Evolutionary conservation across 2,329 filamentous ascomycete species (phyloP), one percentile per base, ranked within the genome.

Genomic region (Simplicillium aogashimaense): DNA sequence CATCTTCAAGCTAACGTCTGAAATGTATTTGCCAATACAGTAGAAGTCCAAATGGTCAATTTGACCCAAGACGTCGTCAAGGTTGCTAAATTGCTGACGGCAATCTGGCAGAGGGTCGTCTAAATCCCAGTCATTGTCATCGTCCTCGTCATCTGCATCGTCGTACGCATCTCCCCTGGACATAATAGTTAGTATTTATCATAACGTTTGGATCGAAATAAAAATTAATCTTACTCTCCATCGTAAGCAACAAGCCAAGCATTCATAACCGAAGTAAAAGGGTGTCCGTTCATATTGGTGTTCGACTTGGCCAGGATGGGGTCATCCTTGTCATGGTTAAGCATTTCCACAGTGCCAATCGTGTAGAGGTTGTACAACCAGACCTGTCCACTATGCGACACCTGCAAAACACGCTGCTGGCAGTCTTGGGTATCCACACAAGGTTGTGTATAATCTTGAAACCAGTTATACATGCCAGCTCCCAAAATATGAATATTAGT

Each of bases 381-480:
- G n/a, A 48, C 25, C 11, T 42, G 31, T 13, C 18, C 25, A 14
- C 40, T 44, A 8, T 44, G 17, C 13, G 31, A 28, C 8, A 42
- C 14, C 10, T 43, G 25, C 16, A 61, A 52, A 35, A 62, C 64
- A 18, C 59, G 53, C 3, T 53, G 50, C 51, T 69, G 65, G 54
- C 66, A 69, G 17, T 57, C 50, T 1, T 53, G 56, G 3, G 60
- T 48, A 5, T 55, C 54, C 14, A 56, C 58, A 50, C 64, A 70
- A 29, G 42, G 50, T 3, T 63, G 66, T 49, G 70, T 67, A 52
- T 79, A 76, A 53, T 76, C 68, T 53, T 75, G 71, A 58, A 81
- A 81, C 46, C 70, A 75, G 28, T 58, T 63, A 59, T 83, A 83
- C 25, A 80, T 54, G 0, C 78, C 79, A 0, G 70, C 72, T 9